Evolutionary conservation across 2,329 filamentous ascomycete genomes (phyloP), one percentile per base, ranked within the genome.

Genomic region (Ascochyta viciae-villosae): DNA sequence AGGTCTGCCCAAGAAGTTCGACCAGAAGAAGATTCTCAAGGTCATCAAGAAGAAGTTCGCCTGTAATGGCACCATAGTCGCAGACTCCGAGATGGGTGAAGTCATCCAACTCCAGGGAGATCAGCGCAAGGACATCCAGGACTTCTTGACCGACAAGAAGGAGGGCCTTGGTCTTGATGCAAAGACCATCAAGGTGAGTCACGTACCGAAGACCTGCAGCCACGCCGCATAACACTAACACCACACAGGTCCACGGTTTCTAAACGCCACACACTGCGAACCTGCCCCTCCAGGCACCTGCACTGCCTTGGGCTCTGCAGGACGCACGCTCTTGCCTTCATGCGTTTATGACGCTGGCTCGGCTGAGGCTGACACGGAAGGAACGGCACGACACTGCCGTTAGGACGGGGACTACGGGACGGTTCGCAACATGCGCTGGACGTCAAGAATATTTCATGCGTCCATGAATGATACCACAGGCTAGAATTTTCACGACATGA

Each of bases 21-120:
- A 97, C 83, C 92, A 95, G 82, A 98, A 97, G 88, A 97, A 97
- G 85, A 97, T 99, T 79, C 89, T 99, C 75, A 97, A 97, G 85
- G 93, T 96, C 81, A 96, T 98, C 85, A 98, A 98, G 89, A 98
- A 98, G 88, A 95, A 96, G 79, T 98, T 98, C 76, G 94, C 95
- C 81, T 98, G 94, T 91, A 98, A 99, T 97, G 95, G 95, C 87
- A 98, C 93, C 82, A 96, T 98, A 80, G 93, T 98, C 81, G 87
- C 87, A 77, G 94, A 98, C 82, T 87, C 86, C 72, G 92, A 96
- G 82, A 96, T 97, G 91, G 94, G 94, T 78, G 93, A 98, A 85
- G 94, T 98, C 86, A 97, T 99, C 77, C 95, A 99, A 86, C 90
- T 99, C 76, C 95, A 99, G 82, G 95, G 95, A 75, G 95, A 99